Conservation (phyloP, 1,139 yeast species). For the Candida sanyaensis region DNA sequence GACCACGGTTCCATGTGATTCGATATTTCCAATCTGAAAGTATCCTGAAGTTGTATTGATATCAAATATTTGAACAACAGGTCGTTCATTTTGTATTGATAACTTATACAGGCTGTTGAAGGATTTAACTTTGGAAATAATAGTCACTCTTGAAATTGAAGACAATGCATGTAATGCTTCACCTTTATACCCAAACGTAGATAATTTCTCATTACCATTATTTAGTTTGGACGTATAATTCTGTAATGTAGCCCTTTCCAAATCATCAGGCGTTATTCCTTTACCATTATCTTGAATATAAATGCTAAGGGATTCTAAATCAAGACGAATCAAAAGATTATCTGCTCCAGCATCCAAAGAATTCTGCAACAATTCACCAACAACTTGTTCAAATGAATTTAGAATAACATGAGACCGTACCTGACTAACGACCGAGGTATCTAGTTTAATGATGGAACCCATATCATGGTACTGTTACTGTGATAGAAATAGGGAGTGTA, state of each 20-base stretch:
- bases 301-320: constrained; percentile 59
- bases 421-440: constrained; percentile 12
- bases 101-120: constrained; percentile 8
- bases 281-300: constrained; percentile 75
- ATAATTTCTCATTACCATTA: constrained; percentile 47
- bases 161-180: constrained; percentile 72
- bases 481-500: neutral
- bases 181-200: constrained; percentile 80
- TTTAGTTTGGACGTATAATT: constrained; percentile 73
- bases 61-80: constrained; percentile 6
- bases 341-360: constrained; percentile 74
- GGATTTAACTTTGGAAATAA: constrained; percentile 32
- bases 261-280: constrained; percentile 65
- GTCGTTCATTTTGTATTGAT: neutral
- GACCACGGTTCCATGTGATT: constrained; percentile 52
- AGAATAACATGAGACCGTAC: constrained; percentile 16
- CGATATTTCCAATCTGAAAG: constrained; percentile 7
- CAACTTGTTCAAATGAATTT: constrained; percentile 36
- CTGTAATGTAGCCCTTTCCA: constrained; percentile 61
- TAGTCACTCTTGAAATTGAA: constrained; percentile 30
- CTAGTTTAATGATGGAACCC: constrained; percentile 13
- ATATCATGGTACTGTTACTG: neutral
- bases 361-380: constrained; percentile 78
- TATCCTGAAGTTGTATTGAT: neutral
- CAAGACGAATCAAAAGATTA: constrained; percentile 60